A percentile compares a stretch with the other conserved stretches of the same genome.
phyloP scores from a whole-genome alignment of 176 grass and related monocot genomes.

The Rhynchospora pubera region DNA sequence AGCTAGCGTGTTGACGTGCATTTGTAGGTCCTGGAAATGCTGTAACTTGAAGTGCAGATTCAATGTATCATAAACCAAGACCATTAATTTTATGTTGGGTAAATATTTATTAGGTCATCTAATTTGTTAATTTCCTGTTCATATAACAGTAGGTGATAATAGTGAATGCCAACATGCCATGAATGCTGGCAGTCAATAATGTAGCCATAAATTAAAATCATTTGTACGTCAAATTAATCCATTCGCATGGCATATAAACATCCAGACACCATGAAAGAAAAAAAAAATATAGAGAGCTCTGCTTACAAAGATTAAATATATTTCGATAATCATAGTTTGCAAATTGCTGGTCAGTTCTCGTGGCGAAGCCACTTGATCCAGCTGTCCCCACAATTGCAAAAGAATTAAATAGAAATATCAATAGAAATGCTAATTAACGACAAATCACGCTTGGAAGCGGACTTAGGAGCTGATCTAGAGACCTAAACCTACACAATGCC shows the following conservation, averaged over 20 bases:
- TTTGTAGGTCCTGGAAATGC: background rate
- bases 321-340: background rate
- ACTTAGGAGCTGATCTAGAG: slow-evolving; percentile 15
- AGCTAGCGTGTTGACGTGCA: background rate
- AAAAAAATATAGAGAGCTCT: background rate
- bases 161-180: background rate
- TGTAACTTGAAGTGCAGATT: background rate
- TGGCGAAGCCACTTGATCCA: background rate
- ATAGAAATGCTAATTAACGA: slow-evolving; percentile 5
- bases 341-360: background rate
- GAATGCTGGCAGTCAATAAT: background rate
- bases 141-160: background rate
- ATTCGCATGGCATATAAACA: too few species aligned
- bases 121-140: background rate
- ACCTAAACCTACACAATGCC: slow-evolving; percentile 11
- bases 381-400: background rate
- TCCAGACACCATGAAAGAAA: background rate
- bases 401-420: background rate
- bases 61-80: background rate
- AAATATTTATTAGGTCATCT: background rate
- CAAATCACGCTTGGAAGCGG: slow-evolving; percentile 3
- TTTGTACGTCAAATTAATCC: background rate
- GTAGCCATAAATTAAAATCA: background rate
- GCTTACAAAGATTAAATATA: background rate
- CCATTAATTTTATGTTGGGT: background rate